Base-by-base conservation (phyloP, 371 early-diverging fungal genomes). In the Rhizopus arrhizus region DNA sequence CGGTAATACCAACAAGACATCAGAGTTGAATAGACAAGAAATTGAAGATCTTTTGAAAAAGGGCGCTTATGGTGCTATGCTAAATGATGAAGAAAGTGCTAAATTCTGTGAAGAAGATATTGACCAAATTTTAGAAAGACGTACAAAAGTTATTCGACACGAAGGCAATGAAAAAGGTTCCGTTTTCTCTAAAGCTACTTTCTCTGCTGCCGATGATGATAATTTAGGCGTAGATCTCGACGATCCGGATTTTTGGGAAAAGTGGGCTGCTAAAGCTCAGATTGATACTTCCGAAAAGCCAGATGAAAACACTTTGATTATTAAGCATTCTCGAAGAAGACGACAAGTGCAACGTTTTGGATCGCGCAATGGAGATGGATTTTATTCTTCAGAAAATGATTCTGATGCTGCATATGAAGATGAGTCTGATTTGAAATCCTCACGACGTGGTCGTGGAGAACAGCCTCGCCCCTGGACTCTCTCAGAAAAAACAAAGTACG, bases 171-270 rank as follows among this genome's bases (percentile, higher is more conserved):
- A 84, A 54, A 78, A 85, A 43, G 88, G 92, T 0, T 91, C 89
- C 5, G 88, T 95, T 16, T 98, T 97, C 79, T 93, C 94, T 40
- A 98, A 96, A 72, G 97, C 99, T 0, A 89, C 94, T 0, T 98
- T 98, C 42, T 85, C 91, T 12, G 79, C 89, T 13, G 75, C 80
- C 13, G 43, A 53, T 8, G 62, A 49, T 2, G 43, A 68, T 40
- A 52, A 52, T n/a, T 16, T 34, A 31, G 56, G 56, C n/a, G 85
- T 92, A 0, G 95, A 94, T 36, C 74, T 97, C 12, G 90, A 97
- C 59, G 98, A 97, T 70, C 96, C 98, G 8, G 83, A 93, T 59
- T 97, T 97, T 72, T 97, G 98, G 98, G 95, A 95, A 62, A 95
- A 95, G 70, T 89, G 95, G 76, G 93, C 96, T 1, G 74, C 87